These are phyloP conservation scores for Lotmaria passim DNA, from an alignment of 208 protist species.

Conservation along the genomic window DNA sequence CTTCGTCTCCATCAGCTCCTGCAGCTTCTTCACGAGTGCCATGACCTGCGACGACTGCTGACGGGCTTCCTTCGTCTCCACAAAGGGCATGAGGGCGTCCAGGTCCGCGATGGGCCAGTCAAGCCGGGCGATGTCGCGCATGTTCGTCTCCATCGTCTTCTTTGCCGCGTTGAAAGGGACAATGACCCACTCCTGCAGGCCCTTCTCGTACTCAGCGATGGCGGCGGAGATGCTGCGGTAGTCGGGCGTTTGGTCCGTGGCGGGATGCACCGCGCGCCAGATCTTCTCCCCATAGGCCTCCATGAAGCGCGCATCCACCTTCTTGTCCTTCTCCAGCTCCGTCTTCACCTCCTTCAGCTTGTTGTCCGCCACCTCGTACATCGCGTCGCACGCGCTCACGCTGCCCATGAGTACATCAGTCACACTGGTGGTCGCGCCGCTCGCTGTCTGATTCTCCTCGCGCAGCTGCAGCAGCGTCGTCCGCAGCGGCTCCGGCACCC, in stretches of 20 bases:
- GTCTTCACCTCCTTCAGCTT: conserved; percentile 66
- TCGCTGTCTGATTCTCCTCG: conserved; percentile 37
- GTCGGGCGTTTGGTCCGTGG: conserved; percentile 50
- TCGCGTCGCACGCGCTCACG: conserved; percentile 61
- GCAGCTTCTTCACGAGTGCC: conserved; percentile 53
- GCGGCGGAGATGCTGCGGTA: conserved; percentile 59
- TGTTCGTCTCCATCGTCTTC: conserved; percentile 49
- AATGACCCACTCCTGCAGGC: conserved; percentile 51
- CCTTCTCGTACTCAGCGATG: conserved; percentile 59
- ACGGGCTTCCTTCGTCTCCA: conserved; percentile 64
- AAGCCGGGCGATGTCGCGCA: conserved; percentile 67
- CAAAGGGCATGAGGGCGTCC: conserved; percentile 86
- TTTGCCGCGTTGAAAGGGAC: conserved; percentile 54
- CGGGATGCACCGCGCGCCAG: conserved; percentile 64
- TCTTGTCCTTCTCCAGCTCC: conserved; percentile 63
- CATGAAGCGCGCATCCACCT: conserved; percentile 49
- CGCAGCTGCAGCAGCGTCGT: conserved; percentile 63
- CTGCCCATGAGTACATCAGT: conserved; percentile 45
- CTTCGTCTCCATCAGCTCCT: conserved; percentile 55
- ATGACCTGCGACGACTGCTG: conserved; percentile 65
- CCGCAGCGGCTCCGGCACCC: conserved; percentile 70
- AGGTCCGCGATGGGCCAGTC: conserved; percentile 77
- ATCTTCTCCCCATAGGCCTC: conserved; percentile 80
- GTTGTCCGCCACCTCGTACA: conserved; percentile 47
- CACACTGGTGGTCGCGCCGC: conserved; percentile 43